These are phyloP conservation scores for Cryptococcus sp. DNA, from an alignment of 1,284 basidiomycete genomes.

Conservation along the genomic window DNA sequence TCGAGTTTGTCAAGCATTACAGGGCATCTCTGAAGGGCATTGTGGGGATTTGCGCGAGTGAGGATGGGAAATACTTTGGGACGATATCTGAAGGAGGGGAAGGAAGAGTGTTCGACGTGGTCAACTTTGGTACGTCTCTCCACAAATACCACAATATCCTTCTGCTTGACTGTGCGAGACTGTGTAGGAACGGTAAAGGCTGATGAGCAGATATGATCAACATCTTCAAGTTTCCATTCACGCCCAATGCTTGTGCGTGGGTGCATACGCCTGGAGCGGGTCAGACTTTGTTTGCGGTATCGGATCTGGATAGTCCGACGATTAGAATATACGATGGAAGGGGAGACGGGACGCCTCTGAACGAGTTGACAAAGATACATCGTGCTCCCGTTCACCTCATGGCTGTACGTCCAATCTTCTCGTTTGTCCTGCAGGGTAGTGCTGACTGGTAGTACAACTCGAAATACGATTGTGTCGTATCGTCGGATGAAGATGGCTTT, in stretches of 20 bases:
- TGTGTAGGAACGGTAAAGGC: background rate
- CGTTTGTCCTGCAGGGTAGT: background rate
- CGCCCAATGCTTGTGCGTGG: conserved; percentile 85
- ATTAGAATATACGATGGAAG: conserved; percentile 91
- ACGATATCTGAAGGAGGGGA: conserved; percentile 77
- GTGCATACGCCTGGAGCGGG: conserved; percentile 83
- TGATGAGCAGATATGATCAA: conserved; percentile 85
- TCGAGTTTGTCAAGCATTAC: conserved; percentile 91
- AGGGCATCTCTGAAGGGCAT: conserved; percentile 83
- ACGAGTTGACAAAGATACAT: conserved; percentile 71
- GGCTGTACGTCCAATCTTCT: conserved; percentile 56
- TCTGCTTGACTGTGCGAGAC: background rate
- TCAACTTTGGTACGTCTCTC: conserved; percentile 75
- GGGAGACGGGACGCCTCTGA: conserved; percentile 70
- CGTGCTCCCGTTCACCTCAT: conserved; percentile 84
- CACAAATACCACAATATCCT: background rate
- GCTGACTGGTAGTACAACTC: conserved; percentile 67
- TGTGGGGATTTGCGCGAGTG: conserved; percentile 74
- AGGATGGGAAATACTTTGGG: conserved; percentile 88
- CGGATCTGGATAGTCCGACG: conserved; percentile 66
- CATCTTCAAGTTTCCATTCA: conserved; percentile 82
- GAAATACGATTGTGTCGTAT: conserved; percentile 82
- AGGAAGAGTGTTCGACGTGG: conserved; percentile 92
- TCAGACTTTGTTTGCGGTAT: conserved; percentile 82
- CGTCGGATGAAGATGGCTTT: conserved; percentile 90